These are phyloP conservation scores for Paradendryphiella salina DNA, from an alignment of 2,329 filamentous ascomycete species.

Conservation along the genomic window DNA sequence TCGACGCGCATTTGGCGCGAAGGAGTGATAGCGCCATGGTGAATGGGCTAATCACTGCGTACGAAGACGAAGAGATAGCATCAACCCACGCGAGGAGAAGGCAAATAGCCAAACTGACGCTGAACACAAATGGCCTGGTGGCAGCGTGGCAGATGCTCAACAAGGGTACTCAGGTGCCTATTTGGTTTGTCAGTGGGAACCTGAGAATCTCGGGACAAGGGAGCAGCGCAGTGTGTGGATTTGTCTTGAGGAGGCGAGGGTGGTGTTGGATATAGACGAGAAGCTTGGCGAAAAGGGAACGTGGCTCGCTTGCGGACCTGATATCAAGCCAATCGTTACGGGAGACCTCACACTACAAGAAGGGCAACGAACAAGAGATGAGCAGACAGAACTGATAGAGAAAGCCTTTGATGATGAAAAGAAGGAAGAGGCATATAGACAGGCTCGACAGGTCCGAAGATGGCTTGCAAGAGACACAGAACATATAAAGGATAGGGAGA, in stretches of 20 bases:
- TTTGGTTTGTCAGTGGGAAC: not conserved
- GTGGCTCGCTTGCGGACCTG: slow-evolving; percentile 15
- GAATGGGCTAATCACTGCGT: not conserved
- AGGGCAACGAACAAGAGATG: not conserved
- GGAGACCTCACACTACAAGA: not conserved
- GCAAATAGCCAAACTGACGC: not conserved
- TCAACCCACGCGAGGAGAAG: not conserved
- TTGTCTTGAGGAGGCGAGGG: slow-evolving; percentile 11
- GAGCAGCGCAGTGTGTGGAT: slow-evolving; percentile 6
- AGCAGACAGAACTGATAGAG: not conserved
- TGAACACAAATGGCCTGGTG: not conserved
- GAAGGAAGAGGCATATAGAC: not conserved
- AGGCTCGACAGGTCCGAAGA: not conserved
- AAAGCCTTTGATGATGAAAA: not conserved
- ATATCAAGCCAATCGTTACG: not conserved
- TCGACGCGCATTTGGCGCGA: not conserved
- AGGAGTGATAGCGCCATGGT: not conserved
- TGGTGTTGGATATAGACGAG: slow-evolving; percentile 1
- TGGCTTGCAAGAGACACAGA: not conserved
- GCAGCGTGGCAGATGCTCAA: not conserved
- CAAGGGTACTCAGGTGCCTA: not conserved
- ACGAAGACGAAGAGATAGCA: not conserved
- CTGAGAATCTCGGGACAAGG: too few species aligned
- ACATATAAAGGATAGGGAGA: not conserved
- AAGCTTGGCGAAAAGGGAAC: slow-evolving; percentile 5